Evolutionary conservation across 306 rosid species (phyloP).

Genomic region (Benincasa hispida): DNA sequence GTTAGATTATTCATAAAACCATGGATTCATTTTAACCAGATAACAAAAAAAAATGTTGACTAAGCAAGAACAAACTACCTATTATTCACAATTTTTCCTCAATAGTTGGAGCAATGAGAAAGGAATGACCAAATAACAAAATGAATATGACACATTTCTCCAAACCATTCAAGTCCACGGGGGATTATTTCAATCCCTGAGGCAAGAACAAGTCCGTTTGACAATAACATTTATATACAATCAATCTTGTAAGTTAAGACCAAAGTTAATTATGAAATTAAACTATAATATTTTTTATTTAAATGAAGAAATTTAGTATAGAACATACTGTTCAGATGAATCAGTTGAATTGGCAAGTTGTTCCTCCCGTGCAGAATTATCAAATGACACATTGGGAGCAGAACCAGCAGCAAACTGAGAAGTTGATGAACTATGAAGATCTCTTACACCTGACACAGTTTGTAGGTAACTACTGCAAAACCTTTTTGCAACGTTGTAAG

Average conservation of each 20-base stretch:
- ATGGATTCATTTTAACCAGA: not conserved
- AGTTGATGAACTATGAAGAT: slow-evolving; percentile 41
- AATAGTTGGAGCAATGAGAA: not conserved
- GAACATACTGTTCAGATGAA: slow-evolving; percentile 61
- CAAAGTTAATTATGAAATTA: not conserved
- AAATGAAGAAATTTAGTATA: not conserved
- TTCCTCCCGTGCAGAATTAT: slow-evolving; percentile 56
- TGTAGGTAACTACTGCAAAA: slow-evolving; percentile 22
- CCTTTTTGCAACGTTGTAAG: slow-evolving; percentile 41
- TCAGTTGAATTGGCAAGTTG: slow-evolving; percentile 40
- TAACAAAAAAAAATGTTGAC: not conserved
- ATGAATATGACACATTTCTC: not conserved
- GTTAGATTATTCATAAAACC: not conserved
- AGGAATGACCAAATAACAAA: not conserved
- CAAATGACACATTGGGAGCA: slow-evolving; percentile 60
- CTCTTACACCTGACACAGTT: slow-evolving; percentile 36
- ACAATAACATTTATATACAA: not conserved
- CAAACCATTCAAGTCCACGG: not conserved
- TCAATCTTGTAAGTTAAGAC: not conserved
- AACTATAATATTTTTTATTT: not conserved
- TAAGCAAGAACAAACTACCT: not conserved
- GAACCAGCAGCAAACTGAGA: slow-evolving; percentile 45
- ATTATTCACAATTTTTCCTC: not conserved
- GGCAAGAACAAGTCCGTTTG: not conserved
- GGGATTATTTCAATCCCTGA: not conserved